Evolutionary conservation across 768 basidiomycete genomes (phyloP), one percentile per base, ranked within the genome.

Genomic region (Tulasnella sp.): DNA sequence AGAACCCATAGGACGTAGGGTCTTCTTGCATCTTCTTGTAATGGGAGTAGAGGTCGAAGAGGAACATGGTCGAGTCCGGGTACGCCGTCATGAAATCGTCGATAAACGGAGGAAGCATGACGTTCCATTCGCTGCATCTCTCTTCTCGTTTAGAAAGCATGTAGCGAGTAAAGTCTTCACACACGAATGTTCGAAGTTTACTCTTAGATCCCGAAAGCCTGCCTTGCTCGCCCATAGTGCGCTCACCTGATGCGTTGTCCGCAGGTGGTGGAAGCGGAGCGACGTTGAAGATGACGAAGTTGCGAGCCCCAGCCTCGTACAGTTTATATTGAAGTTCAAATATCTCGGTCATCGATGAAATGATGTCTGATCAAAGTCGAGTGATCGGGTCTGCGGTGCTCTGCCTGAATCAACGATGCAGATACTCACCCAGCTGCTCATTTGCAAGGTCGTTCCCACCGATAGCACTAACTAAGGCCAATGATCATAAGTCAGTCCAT

Each of bases 201-300:
- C 4, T 7, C n/a, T 47, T 26, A 47, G 44, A 6, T 22, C 44
- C n/a, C 12, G n/a, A 26, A 47, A 11, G 4, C 44, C 6, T 22
- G n/a, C n/a, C 6, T 22, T 47, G 5, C 26, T 22, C n/a, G 44
- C 44, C 44, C 26, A 19, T 29, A 8, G 4, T n/a, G 42, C 32
- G 52, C 9, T 0, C 22, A 59, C 52, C 52, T 4, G 1, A 12
- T 22, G 32, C 22, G 29, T 41, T 22, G 39, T 44, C 34, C 40
- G 5, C 19, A 5, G 40, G 37, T n/a, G 41, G 69, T 3, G 47
- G 47, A 7, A 71, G 40, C 0, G 88, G 85, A 5, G 88, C 87
- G 1, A 88, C 81, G 75, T 88, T 86, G 37, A 88, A 80, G 76
- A 89, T 85, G 6, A 88, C 75, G 76, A 89, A 89, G 75, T 86